Evolutionary conservation across 306 rosid species (phyloP).

Genomic region (Pyrus betulifolia): DNA sequence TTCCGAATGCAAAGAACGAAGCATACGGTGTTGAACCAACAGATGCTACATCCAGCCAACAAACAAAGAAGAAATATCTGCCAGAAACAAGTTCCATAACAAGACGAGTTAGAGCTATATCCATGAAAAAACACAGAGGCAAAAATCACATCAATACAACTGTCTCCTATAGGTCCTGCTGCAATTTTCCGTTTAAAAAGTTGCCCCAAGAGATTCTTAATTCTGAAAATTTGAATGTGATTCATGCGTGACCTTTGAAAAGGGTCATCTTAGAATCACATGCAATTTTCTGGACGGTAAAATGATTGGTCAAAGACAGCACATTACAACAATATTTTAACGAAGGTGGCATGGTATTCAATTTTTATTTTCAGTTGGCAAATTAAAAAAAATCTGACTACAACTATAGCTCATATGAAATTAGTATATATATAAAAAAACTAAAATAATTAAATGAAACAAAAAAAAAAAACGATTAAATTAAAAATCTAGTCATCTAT

Average conservation of each 20-base stretch:
- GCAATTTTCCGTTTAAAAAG: neutral
- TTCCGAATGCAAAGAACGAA: slow-evolving; percentile 86
- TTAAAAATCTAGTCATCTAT: neutral
- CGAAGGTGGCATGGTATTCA: neutral
- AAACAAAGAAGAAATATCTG: slow-evolving; percentile 77
- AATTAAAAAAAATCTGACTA: neutral
- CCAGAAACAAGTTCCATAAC: neutral
- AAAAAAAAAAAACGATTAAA: neutral
- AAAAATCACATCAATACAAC: neutral
- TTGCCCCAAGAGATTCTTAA: neutral
- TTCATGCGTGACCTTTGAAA: neutral
- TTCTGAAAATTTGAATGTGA: neutral
- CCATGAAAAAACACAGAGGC: neutral
- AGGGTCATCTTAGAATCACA: neutral
- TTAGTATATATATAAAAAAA: too few relatives aligned
- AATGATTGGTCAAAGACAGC: neutral
- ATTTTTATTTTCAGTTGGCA: neutral
- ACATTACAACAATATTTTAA: too few relatives aligned
- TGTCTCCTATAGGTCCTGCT: neutral
- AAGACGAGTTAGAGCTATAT: neutral
- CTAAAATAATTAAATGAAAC: neutral
- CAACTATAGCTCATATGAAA: neutral
- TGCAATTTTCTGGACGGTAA: neutral
- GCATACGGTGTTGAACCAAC: slow-evolving; percentile 99
- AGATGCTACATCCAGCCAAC: slow-evolving; percentile 84